Conservation (phyloP, 495 filamentous ascomycete genomes). For the Filosporella fistucella region DNA sequence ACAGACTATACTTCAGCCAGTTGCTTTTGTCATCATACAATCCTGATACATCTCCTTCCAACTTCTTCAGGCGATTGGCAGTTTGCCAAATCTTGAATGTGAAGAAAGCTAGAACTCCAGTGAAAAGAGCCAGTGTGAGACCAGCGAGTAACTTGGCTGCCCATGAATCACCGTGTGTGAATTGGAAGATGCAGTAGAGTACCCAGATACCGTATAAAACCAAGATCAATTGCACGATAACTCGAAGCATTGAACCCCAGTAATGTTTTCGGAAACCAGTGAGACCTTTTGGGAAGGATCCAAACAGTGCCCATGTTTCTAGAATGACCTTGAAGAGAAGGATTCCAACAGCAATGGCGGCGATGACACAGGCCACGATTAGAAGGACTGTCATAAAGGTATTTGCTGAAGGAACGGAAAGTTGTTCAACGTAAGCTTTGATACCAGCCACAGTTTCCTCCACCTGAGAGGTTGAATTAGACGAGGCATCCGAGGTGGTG, state of each 20-base stretch:
- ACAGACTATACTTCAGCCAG: constrained; percentile 93
- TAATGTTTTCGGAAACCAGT: constrained; percentile 89
- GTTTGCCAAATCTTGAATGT: constrained; percentile 74
- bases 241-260: constrained; percentile 83
- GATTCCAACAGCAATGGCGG: constrained; percentile 78
- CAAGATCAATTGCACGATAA: constrained; percentile 86
- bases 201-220: constrained; percentile 94
- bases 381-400: constrained; percentile 95
- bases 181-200: constrained; percentile 93
- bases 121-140: constrained; percentile 77
- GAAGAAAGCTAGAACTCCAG: constrained; percentile 72
- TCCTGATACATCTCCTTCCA: constrained; percentile 65
- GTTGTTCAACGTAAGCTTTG: constrained; percentile 68
- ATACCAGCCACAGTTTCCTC: constrained; percentile 46
- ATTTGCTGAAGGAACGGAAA: constrained; percentile 80
- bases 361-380: constrained; percentile 83
- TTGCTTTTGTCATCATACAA: constrained; percentile 87
- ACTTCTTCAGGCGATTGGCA: constrained; percentile 67
- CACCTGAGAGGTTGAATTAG: constrained; percentile 26
- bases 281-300: constrained; percentile 76
- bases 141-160: constrained; percentile 83
- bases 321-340: constrained; percentile 88
- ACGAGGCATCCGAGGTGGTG: constrained; percentile 27
- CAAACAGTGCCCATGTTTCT: constrained; percentile 88
- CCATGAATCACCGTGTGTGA: constrained; percentile 93